Evolutionary conservation across 2,329 filamentous ascomycete species (phyloP).

Genomic region (Fusarium torreyae): DNA sequence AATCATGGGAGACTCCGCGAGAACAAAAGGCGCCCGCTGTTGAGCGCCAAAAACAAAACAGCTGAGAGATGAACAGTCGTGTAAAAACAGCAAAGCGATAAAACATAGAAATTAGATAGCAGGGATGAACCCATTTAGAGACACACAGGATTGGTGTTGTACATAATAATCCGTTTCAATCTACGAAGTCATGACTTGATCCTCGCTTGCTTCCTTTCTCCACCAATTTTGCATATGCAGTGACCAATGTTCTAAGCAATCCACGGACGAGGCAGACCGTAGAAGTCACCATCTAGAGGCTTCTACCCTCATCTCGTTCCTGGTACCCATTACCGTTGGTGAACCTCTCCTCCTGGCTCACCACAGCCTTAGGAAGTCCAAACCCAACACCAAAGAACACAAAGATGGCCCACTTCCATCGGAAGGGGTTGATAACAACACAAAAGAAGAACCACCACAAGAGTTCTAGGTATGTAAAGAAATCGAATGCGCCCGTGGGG

Average conservation of each 20-base stretch:
- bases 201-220: neutral
- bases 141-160: conserved; percentile 3
- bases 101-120: neutral
- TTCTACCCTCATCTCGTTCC: conserved; percentile 35
- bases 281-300: conserved; percentile 22
- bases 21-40: conserved; percentile 5
- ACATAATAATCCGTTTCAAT: conserved; percentile 10
- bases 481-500: conserved; percentile 85
- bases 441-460: conserved; percentile 90
- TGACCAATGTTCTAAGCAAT: neutral
- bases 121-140: neutral
- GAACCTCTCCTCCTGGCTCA: conserved; percentile 75
- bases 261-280: neutral
- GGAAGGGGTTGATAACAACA: conserved; percentile 84
- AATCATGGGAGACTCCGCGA: neutral
- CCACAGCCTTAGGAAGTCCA: conserved; percentile 75
- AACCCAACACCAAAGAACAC: conserved; percentile 83
- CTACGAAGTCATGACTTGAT: conserved; percentile 10
- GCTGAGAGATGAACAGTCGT: neutral
- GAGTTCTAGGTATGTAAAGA: conserved; percentile 89
- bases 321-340: conserved; percentile 44
- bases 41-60: neutral
- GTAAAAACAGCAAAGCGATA: neutral
- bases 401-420: conserved; percentile 92
- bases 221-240: neutral